phyloP scores from a whole-genome alignment of 2,329 filamentous ascomycete genomes.

The Geosmithia flava region DNA sequence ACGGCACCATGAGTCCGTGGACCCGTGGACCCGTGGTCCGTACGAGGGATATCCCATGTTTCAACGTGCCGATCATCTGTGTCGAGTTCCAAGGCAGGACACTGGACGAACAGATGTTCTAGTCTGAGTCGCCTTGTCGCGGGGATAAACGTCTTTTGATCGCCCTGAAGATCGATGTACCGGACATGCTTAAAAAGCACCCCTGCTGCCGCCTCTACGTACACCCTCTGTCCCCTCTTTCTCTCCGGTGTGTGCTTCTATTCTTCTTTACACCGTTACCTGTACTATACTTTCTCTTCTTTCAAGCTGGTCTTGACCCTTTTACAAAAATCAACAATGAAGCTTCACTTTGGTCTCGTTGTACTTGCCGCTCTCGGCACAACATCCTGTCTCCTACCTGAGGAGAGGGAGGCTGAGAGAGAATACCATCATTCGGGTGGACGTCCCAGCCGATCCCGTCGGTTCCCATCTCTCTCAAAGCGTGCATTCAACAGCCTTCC shows the following conservation, averaged over 20 bases:
- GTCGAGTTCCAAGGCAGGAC: neutral
- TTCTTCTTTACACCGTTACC: too few relatives aligned
- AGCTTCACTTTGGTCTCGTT: neutral
- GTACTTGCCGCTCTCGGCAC: conserved; percentile 8
- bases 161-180: too few relatives aligned
- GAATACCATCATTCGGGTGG: neutral
- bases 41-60: neutral
- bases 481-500: conserved; percentile 6
- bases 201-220: neutral
- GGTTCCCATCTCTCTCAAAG: neutral
- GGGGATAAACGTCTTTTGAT: too few relatives aligned
- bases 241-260: neutral
- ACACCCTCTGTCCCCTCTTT: neutral
- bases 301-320: neutral
- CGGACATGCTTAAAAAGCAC: too few relatives aligned
- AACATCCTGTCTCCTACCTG: conserved; percentile 2
- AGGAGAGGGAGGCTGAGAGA: conserved; percentile 2
- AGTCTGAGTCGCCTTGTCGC: too few relatives aligned
- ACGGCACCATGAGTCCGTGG: too few relatives aligned
- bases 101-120: neutral
- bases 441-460: neutral
- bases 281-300: neutral
- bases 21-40: neutral
- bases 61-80: neutral
- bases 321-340: neutral